phyloP scores from a whole-genome alignment of 352 stramenopile genomes.

The Elongisporangium prolatum region DNA sequence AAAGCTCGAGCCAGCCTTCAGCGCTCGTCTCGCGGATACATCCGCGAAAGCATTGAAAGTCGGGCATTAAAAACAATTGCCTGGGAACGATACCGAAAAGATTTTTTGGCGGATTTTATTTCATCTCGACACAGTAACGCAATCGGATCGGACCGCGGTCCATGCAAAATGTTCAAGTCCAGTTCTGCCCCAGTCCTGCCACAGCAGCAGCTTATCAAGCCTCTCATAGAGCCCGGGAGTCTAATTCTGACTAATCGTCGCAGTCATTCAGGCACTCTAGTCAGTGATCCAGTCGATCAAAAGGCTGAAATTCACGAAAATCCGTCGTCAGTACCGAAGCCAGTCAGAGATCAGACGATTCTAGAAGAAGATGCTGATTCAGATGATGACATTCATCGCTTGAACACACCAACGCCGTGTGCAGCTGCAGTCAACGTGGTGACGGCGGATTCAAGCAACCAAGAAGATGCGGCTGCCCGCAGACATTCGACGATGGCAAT shows the following conservation, averaged over 20 bases:
- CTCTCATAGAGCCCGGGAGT: slow-evolving; percentile 17
- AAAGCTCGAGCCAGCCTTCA: slow-evolving; percentile 66
- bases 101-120: slow-evolving; percentile 47
- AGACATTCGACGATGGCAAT: neutral
- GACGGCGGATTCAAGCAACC: neutral
- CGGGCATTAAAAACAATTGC: slow-evolving; percentile 70
- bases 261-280: neutral
- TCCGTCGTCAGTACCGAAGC: neutral
- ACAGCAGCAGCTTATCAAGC: slow-evolving; percentile 19
- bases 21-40: slow-evolving; percentile 47
- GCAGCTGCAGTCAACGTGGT: neutral
- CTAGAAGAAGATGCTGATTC: neutral
- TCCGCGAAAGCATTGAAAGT: slow-evolving; percentile 61
- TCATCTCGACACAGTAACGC: slow-evolving; percentile 12
- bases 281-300: neutral
- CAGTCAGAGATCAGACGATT: neutral
- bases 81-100: slow-evolving; percentile 75
- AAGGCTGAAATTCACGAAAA: neutral
- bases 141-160: slow-evolving; percentile 12
- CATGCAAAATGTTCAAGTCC: slow-evolving; percentile 16
- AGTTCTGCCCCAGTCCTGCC: slow-evolving; percentile 27
- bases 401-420: neutral
- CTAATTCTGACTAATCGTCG: slow-evolving; percentile 28
- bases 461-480: neutral
- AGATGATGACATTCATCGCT: slow-evolving; percentile 4